Evolutionary conservation across 352 stramenopile genomes (phyloP).

Genomic region (Phytopythium oedochilum): DNA sequence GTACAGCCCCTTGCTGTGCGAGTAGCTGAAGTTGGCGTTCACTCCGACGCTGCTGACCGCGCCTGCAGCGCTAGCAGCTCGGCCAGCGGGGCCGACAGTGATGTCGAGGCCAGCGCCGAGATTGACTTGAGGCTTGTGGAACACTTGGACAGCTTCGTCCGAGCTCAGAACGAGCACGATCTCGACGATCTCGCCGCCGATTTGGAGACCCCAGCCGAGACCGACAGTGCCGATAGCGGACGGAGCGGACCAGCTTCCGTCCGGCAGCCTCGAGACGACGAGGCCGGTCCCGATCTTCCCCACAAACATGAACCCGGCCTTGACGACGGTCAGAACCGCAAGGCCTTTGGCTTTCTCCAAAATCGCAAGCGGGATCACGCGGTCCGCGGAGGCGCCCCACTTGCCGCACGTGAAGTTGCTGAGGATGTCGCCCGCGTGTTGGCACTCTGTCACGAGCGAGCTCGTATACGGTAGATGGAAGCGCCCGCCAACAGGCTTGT

Average conservation of each 20-base stretch:
- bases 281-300: slow-evolving; percentile 68
- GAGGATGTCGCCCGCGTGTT: slow-evolving; percentile 58
- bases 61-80: slow-evolving; percentile 56
- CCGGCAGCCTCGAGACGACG: slow-evolving; percentile 66
- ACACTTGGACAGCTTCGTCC: slow-evolving; percentile 77
- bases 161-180: slow-evolving; percentile 91
- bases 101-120: slow-evolving; percentile 85
- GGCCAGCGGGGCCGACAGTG: slow-evolving; percentile 78
- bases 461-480: slow-evolving; percentile 50
- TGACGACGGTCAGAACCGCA: slow-evolving; percentile 51
- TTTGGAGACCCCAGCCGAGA: slow-evolving; percentile 70
- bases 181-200: slow-evolving; percentile 89
- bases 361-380: slow-evolving; percentile 39
- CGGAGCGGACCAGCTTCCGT: slow-evolving; percentile 83
- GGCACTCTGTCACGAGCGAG: slow-evolving; percentile 53
- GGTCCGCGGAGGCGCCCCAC: slow-evolving; percentile 35
- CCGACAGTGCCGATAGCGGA: slow-evolving; percentile 86
- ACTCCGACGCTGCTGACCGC: slow-evolving; percentile 38
- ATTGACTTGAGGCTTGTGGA: slow-evolving; percentile 78
- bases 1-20: slow-evolving; percentile 87
- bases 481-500: slow-evolving; percentile 29
- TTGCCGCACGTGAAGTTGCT: slow-evolving; percentile 64
- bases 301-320: slow-evolving; percentile 48
- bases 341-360: slow-evolving; percentile 48
- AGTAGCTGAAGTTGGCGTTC: slow-evolving; percentile 91